Evolutionary conservation across 1,284 basidiomycete species (phyloP), one percentile per base, ranked within the genome.

Genomic region (Boletellus sp.): DNA sequence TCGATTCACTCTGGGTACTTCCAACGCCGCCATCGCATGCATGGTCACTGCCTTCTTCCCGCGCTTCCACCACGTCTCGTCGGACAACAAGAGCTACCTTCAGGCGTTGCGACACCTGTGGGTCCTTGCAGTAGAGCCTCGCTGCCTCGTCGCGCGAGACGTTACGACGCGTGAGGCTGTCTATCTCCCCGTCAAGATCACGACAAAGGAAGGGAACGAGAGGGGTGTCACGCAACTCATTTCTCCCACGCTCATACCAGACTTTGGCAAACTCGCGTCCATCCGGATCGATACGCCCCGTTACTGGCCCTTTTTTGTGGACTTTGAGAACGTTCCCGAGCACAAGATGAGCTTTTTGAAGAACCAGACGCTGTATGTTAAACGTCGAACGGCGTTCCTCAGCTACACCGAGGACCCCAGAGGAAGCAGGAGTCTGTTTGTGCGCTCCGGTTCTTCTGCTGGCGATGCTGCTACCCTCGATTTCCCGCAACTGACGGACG

Each of bases 71-170:
- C 77, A 83, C 12, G 69, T 79, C 10, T 87, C 91, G 1, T 83
- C 83, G 8, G 95, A 99, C 63, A 97, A 97, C 71, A 88, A 89
- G 54, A 85, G 88, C 37, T 96, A 93, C 64, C 78, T 97, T 5
- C 97, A 98, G 68, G 93, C 94, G 0, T 83, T 95, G 56, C 83
- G 97, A 5, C 96, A 99, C 69, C 72, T 99, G 26, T 99, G 97
- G 97, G 91, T 91, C 3, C 76, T 99, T 35, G 97, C 97, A 1
- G 87, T 91, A 15, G 95, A 99, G 63, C 95, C 97, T 4, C 76
- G 97, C 42, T 95, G 95, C 66, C 76, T 99, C 12, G 82, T 95
- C 35, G 91, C 93, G 0, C 82, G 91, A 35, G 94, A 97, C 61
- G 89, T 96, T 32, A 93, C 96, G 60, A 92, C 90, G 2, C 81